Evolutionary conservation across 2,329 filamentous ascomycete species (phyloP).

Genomic region (Nigrospora oryzae): DNA sequence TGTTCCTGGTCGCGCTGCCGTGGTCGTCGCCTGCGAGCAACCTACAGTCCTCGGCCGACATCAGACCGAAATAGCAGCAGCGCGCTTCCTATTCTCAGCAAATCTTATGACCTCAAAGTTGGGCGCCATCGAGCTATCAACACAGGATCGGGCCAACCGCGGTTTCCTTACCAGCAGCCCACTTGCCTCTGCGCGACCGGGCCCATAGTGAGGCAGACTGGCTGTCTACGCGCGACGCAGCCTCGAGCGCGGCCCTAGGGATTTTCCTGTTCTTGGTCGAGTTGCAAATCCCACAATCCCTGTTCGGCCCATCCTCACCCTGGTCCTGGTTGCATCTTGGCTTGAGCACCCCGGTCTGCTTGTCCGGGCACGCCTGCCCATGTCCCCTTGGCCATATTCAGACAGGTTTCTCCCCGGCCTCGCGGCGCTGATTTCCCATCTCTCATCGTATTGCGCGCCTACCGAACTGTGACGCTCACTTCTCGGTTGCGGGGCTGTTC

Average conservation of each 20-base stretch:
- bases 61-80: background rate
- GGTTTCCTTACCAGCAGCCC: no score
- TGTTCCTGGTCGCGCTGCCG: no score
- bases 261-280: background rate
- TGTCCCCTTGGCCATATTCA: slow-evolving; percentile 8
- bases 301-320: slow-evolving; percentile 8
- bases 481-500: slow-evolving; percentile 3
- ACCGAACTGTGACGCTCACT: slow-evolving; percentile 1
- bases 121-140: no score
- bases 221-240: background rate
- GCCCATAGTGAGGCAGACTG: no score
- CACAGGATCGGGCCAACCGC: no score
- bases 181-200: no score
- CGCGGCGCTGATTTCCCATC: slow-evolving; percentile 3
- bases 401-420: slow-evolving; percentile 1
- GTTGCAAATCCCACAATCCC: slow-evolving; percentile 6
- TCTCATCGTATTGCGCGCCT: slow-evolving; percentile 3
- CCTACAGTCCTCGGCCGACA: no score
- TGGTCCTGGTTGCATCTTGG: slow-evolving; percentile 13
- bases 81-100: background rate
- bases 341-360: slow-evolving; percentile 10
- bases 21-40: no score
- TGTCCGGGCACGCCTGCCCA: slow-evolving; percentile 4
- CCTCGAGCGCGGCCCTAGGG: background rate
- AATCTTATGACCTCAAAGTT: background rate